These are phyloP conservation scores for Ambrosiella xylebori DNA, from an alignment of 2,329 filamentous ascomycete genomes.

Conservation along the genomic window DNA sequence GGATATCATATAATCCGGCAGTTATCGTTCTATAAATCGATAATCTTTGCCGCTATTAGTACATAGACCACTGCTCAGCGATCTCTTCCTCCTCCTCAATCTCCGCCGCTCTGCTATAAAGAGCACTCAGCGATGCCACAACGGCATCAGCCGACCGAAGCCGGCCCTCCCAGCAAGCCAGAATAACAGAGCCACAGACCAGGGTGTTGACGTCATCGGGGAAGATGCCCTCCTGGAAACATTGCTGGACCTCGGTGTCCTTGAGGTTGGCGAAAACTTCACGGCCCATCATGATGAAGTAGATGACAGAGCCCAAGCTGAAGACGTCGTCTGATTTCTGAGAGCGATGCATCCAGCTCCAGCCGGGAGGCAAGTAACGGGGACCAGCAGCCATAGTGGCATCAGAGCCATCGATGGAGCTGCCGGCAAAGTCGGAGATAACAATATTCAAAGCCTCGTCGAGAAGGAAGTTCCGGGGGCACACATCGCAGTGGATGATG, in stretches of 20 bases:
- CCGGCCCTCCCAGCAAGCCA: slow-evolving; percentile 18
- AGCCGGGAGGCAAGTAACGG: slow-evolving; percentile 16
- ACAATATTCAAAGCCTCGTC: slow-evolving; percentile 20
- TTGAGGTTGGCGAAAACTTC: slow-evolving; percentile 18
- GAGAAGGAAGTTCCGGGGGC: slow-evolving; percentile 23
- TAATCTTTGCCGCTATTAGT: slow-evolving; percentile 9
- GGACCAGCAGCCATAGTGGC: slow-evolving; percentile 15
- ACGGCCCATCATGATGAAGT: slow-evolving; percentile 20
- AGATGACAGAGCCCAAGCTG: slow-evolving; percentile 21
- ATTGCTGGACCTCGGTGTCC: slow-evolving; percentile 18
- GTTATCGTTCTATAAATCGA: slow-evolving; percentile 6
- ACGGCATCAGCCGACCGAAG: slow-evolving; percentile 11
- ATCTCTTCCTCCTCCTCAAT: slow-evolving; percentile 13
- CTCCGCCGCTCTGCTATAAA: slow-evolving; percentile 12
- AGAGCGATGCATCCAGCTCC: slow-evolving; percentile 17
- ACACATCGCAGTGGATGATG: slow-evolving; percentile 25
- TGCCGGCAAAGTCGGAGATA: slow-evolving; percentile 23
- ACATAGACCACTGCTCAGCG: slow-evolving; percentile 14
- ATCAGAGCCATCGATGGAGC: slow-evolving; percentile 16
- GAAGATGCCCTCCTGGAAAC: slow-evolving; percentile 17
- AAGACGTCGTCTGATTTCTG: slow-evolving; percentile 20
- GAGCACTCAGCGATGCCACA: slow-evolving; percentile 9
- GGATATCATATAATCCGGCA: not conserved
- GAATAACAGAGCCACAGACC: slow-evolving; percentile 17
- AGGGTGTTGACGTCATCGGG: slow-evolving; percentile 17